Percentiles rank a stretch among this genome's conserved stretches.
Conservation (phyloP, 2,329 filamentous ascomycete species). For the Amesomyces nigricolor region DNA sequence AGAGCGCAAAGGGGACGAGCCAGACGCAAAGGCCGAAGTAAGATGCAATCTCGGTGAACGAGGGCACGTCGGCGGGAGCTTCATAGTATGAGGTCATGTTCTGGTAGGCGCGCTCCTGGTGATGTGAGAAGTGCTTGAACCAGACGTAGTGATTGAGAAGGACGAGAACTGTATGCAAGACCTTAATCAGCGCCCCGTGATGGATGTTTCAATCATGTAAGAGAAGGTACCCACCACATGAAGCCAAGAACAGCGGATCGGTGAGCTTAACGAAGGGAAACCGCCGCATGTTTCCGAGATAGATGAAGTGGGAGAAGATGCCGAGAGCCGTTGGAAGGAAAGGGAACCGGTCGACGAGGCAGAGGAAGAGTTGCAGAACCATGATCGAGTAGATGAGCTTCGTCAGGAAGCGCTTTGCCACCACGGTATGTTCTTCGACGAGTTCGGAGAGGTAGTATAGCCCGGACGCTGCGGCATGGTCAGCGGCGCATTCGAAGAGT, state of each 20-base stretch:
- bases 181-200: too few species aligned
- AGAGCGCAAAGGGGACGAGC: slow-evolving; percentile 91
- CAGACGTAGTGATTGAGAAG: slow-evolving; percentile 89
- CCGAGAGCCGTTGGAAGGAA: slow-evolving; percentile 67
- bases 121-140: slow-evolving; percentile 84
- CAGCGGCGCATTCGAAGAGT: slow-evolving; percentile 13
- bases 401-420: slow-evolving; percentile 80
- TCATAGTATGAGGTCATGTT: slow-evolving; percentile 58
- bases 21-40: slow-evolving; percentile 97
- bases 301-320: slow-evolving; percentile 75
- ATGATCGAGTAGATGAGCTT: slow-evolving; percentile 82
- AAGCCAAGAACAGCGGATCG: slow-evolving; percentile 79
- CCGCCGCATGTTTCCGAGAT: slow-evolving; percentile 75
- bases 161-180: slow-evolving; percentile 59
- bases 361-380: slow-evolving; percentile 65
- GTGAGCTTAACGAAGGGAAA: slow-evolving; percentile 76
- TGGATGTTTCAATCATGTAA: neutral
- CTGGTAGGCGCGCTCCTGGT: slow-evolving; percentile 52
- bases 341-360: slow-evolving; percentile 80
- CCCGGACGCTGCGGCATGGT: slow-evolving; percentile 65
- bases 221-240: slow-evolving; percentile 58
- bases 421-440: slow-evolving; percentile 93
- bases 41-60: slow-evolving; percentile 88
- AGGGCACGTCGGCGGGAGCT: slow-evolving; percentile 57
- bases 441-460: slow-evolving; percentile 98